Evolutionary conservation across 768 basidiomycete species (phyloP).

Genomic region (Rubroboletus pulcherrimus): DNA sequence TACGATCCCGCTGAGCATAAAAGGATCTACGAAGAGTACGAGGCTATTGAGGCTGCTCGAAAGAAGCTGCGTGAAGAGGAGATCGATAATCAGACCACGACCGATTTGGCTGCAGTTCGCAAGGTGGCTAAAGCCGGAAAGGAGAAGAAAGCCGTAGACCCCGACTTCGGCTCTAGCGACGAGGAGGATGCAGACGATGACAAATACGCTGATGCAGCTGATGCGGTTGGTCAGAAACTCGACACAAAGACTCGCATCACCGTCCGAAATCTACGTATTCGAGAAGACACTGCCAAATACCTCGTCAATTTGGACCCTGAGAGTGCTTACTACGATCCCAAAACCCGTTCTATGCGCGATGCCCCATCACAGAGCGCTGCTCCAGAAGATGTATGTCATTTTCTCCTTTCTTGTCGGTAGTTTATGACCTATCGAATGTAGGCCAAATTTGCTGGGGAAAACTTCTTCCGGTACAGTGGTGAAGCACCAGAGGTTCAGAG

Average conservation of each 20-base stretch:
- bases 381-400: constrained; percentile 76
- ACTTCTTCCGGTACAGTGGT: constrained; percentile 88
- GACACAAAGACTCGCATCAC: constrained; percentile 98
- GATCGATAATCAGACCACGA: constrained; percentile 95
- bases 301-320: constrained; percentile 93
- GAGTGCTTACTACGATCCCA: constrained; percentile 98
- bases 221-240: constrained; percentile 96
- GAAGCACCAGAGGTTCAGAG: constrained; percentile 91
- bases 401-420: not conserved
- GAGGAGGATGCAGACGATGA: constrained; percentile 97
- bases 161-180: constrained; percentile 94
- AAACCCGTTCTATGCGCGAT: constrained; percentile 99
- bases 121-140: constrained; percentile 91
- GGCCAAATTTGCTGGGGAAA: constrained; percentile 94
- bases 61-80: constrained; percentile 93
- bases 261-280: constrained; percentile 95
- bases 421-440: constrained; percentile 27
- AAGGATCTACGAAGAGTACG: constrained; percentile 88
- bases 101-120: constrained; percentile 83
- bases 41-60: constrained; percentile 85
- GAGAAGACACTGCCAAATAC: constrained; percentile 99
- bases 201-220: constrained; percentile 97
- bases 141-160: constrained; percentile 68
- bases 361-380: constrained; percentile 75
- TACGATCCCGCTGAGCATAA: constrained; percentile 90